Base-by-base conservation (phyloP, 1,284 basidiomycete species). In the Ceratobasidium sp. region DNA sequence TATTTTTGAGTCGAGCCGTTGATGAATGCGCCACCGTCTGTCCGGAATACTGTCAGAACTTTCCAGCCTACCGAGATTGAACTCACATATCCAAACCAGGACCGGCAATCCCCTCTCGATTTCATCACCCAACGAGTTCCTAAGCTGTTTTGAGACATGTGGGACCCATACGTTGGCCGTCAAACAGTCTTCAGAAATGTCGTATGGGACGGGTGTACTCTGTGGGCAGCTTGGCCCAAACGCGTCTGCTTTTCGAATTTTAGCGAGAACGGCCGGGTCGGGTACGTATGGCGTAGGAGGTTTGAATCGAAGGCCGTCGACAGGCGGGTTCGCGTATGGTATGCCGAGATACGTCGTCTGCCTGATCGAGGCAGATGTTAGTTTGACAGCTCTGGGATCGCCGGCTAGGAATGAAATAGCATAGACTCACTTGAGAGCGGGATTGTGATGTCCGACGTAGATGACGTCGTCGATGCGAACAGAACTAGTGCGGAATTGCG, bases 281-380 rank as follows among this genome's bases (percentile, higher is more conserved):
- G 23, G 36, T n/a, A 23, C 77, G 46, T 81, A 76, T 77, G 77
- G 43, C 3, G 80, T 71, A 1, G 84, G 82, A 3, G 80, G 79
- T 18, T 82, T 77, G 75, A 81, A 85, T 1, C 84, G 80, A 5
- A 77, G 78, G 4, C 45, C 39, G 39, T 72, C 71, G 14, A 58
- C 48, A 0, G 84, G 84, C 2, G 83, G 80, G 73, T 83, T 80
- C 3, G 83, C 84, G 72, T 83, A 85, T 2, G 83, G 84, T 10
- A 85, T 77, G 12, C 84, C 84, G 3, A 84, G 79, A 76, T 86
- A 91, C 0, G 86, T 86, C 16, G 53, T 69, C 34, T 69, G 65
- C 43, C 65, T 69, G 28, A 1, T 12, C n/a, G 50, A 41, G 6
- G 32, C 21, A 32, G 34, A 30, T n/a, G 43, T 69, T 36, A 46